Percentiles rank a stretch among this genome's conserved stretches.
Conservation (phyloP, 805 yeast species). For the Hermanozyma aechmeae region DNA sequence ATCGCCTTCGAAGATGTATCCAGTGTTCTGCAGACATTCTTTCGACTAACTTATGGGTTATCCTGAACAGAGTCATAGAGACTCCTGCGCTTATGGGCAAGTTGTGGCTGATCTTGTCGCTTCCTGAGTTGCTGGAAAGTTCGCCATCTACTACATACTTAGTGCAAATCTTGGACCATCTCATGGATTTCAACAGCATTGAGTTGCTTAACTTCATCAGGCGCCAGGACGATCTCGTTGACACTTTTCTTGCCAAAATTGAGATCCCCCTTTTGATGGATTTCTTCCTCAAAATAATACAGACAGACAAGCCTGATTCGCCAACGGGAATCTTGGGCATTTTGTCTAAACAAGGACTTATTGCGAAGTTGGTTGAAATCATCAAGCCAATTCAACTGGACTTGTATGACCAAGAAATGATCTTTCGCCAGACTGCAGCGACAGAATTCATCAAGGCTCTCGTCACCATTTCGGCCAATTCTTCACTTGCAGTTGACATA, state of each 20-base stretch:
- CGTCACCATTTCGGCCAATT: constrained; percentile 85
- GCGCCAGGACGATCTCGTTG: constrained; percentile 61
- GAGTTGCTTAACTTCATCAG: constrained; percentile 68
- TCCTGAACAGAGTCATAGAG: constrained; percentile 33
- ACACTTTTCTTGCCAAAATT: constrained; percentile 72
- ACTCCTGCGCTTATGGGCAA: constrained; percentile 30
- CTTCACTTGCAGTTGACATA: constrained; percentile 60
- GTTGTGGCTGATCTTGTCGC: constrained; percentile 29
- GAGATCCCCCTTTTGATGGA: constrained; percentile 95
- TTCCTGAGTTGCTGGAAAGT: constrained; percentile 23
- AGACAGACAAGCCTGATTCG: constrained; percentile 84
- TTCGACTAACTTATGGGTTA: constrained; percentile 32
- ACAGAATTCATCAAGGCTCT: constrained; percentile 93
- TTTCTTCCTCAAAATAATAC: constrained; percentile 76
- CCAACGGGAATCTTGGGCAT: constrained; percentile 82
- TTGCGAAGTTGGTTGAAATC: constrained; percentile 62
- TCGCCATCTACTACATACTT: constrained; percentile 31
- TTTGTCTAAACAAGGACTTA: constrained; percentile 62
- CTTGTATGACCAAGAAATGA: constrained; percentile 22
- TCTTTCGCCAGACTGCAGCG: constrained; percentile 76
- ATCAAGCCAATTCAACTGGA: constrained; percentile 43
- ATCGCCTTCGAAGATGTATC: constrained; percentile 25
- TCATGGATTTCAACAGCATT: constrained; percentile 49
- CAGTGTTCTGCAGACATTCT: constrained; percentile 32
- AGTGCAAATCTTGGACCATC: constrained; percentile 72